Evolutionary conservation across 208 protist species (phyloP), one percentile per base, ranked within the genome.

Genomic region (Trypanosoma boissoni): DNA sequence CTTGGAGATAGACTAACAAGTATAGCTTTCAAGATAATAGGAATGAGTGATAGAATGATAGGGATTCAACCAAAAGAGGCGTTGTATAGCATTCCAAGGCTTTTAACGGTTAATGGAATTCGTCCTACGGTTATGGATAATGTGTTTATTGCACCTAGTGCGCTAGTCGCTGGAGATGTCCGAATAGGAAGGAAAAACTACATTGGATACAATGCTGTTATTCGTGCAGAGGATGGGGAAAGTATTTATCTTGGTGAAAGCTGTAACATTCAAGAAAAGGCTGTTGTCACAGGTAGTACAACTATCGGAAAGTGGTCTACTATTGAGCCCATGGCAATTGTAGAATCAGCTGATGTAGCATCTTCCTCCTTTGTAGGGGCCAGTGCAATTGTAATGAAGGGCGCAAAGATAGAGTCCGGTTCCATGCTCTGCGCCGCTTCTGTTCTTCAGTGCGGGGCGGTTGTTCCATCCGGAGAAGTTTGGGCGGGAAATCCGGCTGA

Each of bases 381-480:
- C 26, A 80, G 65, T 51, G 71, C 86, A 6, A 91, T 93, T 54
- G 77, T 97, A 18, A 89, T 94, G 84, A 84, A 83, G 46, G 90
- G 84, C 2, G 66, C 78, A 28, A 78, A 70, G 23, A 86, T 97
- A 29, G 90, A 95, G 63, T 93, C 86, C 2, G 80, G 83, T 12
- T 62, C 90, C 5, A 95, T 96, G 83, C 57, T 97, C 27, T 90
- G 86, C 43, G 81, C 90, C 12, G 86, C 82, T 4, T 88, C 88
- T 43, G 88, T 97, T 24, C 71, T 97, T 31, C 84, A 94, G 63
- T 67, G 83, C 7, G 86, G 83, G 45, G 83, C 83, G 2, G 69
- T 89, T 37, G 90, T 97, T 52, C 92, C 92, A 21, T 91, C 86
- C 32, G 92, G 92, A 20, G 88, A 96, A 74, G 86, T 97, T 74